Evolutionary conservation across 345 rosid species (phyloP), one percentile per base, ranked within the genome.

Genomic region (Anastatica hierochuntica): DNA sequence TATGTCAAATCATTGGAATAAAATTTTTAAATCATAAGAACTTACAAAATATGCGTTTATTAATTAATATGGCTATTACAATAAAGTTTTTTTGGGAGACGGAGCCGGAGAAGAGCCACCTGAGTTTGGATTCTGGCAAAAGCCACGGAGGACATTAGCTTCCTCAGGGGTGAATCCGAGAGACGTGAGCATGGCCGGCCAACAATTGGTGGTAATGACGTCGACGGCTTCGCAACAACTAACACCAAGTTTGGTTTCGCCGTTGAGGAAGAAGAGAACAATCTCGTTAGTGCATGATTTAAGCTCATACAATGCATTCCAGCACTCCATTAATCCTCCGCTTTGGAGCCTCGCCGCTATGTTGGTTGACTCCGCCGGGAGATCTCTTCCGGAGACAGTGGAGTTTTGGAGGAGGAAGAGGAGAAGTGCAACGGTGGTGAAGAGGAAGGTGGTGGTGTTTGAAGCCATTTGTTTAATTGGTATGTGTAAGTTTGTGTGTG

Each of bases 141-240:
- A 89, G 17, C 80, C 83, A 26, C 68, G 62, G 3, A 88, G 79
- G 23, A 84, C 60, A 27, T 68, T 74, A 21, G 80, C 75, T 69
- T 85, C 84, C 45, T 77, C 76, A 0, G 73, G 21, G 0, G 86
- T 77, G 61, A 85, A 81, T 0, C 95, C 88, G 3, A 80, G 72
- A 19, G 95, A 79, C 33, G 78, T 71, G 14, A 85, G 81, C 95
- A 88, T 81, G 0, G 84, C 68, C 1, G 95, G 97, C 97, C 95
- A 90, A 58, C 95, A 90, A 14, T 71, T 58, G 6, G 53, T 74
- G 0, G 80, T 80, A 1, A 86, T 77, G 13, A 74, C 46, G 1
- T 69, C 79, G 10, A 86, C 75, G 29, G 88, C 79, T 5, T 58
- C 53, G 17, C 97, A 90, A 48, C 97, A 90, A 4, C 51, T 67